Base-by-base conservation (phyloP, 2,329 filamentous ascomycete genomes). In the Pseudophaeomoniella oleicola region DNA sequence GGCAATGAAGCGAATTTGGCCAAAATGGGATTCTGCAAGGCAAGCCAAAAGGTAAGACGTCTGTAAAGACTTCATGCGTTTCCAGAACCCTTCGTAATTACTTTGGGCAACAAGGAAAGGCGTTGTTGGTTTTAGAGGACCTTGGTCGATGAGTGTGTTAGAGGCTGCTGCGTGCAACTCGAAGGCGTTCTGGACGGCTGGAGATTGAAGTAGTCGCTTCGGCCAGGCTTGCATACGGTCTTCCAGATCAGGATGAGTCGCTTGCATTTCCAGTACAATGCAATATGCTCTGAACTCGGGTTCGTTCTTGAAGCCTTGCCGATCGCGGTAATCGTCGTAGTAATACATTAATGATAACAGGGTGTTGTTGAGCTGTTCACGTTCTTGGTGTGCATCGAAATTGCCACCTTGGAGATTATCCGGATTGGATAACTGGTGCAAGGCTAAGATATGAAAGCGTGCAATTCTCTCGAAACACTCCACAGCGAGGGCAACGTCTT, bases 241-340 rank as follows among this genome's bases (percentile, higher is more conserved):
- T 52, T 77, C 72, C 22, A 75, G 49, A 40, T 73, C 67, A 14
- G 69, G 67, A 19, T 60, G 54, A 39, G 64, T 59, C 37, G 67
- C 63, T 39, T 66, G 62, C 35, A 70, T 67, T 39, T 67, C 68
- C 45, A 67, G 71, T 36, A 69, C 62, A 43, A 79, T 67, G 44
- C 69, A 70, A 48, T 78, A 78, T 5, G 75, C 71, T 37, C 69
- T 62, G 42, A 79, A 76, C 48, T 79, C 75, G n/a, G 69, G 62
- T 50, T 78, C 73, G 39, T 78, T 73, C 1, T 62, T 58, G 31
- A 74, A 69, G 1, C 54, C 38, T 16, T 67, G 61, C 16, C 60
- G 61, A 38, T 58, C 61, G 38, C 60, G 58, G 44, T 63, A 67
- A 49, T 74, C 66, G 48, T 73, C 63, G 51, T 75, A 76, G 49